Evolutionary conservation across 1,284 basidiomycete genomes (phyloP), one percentile per base, ranked within the genome.

Genomic region (Agaricales sp.): DNA sequence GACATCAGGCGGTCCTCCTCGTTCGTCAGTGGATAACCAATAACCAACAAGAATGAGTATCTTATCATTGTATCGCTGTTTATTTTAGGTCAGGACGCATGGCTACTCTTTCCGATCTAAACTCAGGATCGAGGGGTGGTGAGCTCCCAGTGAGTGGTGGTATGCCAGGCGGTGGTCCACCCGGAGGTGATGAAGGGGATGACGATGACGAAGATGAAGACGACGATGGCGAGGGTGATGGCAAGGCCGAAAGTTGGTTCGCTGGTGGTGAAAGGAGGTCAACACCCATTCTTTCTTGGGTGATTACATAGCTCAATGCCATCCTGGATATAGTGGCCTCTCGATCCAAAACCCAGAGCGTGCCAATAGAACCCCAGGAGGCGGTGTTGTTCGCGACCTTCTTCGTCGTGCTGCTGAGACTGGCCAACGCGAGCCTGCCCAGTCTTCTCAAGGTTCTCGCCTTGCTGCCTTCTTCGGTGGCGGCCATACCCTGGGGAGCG

Each of bases 301-400:
- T 46, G 18, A 44, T 51, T 47, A 24, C n/a, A n/a, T 46, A 25
- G 41, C 30, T 45, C 26, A 11, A 43, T 24, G 37, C 13, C 4
- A n/a, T n/a, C n/a, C n/a, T n/a, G n/a, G n/a, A n/a, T n/a, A n/a
- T 57, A 97, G 93, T 65, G 95, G 93, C 0, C 74, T 99, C 35
- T 89, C 86, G 2, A 80, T 99, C 1, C 80, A 96, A 66, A 92
- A 93, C 60, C 95, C 94, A 4, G 77, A 82, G 54, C 65, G 58
- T 1, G 65, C 70, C 23, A 66, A 67, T 20, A 59, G 57, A 14
- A 65, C 71, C 4, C 74, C 80, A 11, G 83, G 82, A 11, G 79
- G 81, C 6, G 68, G 81, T 55, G 67, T 92, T 53, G 89, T 98
- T 3, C 71, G 81, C 43, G 83, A 92, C 57, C 82, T 98, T 47